A percentile compares a stretch with the other conserved stretches of the same genome.
Evolutionary conservation across 495 filamentous ascomycete species (phyloP).

Genomic region (Lentithecium fluviatile): DNA sequence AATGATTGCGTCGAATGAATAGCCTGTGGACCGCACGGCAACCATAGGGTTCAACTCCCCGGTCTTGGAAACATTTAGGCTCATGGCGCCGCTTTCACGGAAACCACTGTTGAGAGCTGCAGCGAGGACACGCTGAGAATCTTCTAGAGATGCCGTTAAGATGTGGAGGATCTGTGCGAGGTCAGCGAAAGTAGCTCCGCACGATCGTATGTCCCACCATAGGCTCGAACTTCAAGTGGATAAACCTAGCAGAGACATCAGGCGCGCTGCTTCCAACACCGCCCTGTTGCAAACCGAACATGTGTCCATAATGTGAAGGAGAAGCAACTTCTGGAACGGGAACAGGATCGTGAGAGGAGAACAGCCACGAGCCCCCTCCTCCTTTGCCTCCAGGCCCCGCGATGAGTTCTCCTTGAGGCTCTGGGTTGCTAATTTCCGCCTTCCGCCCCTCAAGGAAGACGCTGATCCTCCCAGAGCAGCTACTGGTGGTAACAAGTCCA

Average conservation of each 20-base stretch:
- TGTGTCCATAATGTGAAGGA: constrained; percentile 4
- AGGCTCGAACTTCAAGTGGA: constrained; percentile 91
- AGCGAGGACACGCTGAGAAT: constrained; percentile 69
- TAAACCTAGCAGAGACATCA: constrained; percentile 45
- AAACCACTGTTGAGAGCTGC: constrained; percentile 80
- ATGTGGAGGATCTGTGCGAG: constrained; percentile 77
- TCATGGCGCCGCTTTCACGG: constrained; percentile 78
- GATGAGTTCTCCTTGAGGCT: not conserved
- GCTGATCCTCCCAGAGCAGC: constrained; percentile 79
- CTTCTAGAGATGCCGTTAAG: constrained; percentile 65
- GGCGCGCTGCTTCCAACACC: constrained; percentile 1
- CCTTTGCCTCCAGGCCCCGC: constrained; percentile 69
- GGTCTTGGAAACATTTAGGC: constrained; percentile 47
- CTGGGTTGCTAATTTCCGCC: constrained; percentile 28
- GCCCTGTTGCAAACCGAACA: constrained; percentile 12
- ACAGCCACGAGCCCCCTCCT: constrained; percentile 71
- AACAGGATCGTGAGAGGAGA: constrained; percentile 78
- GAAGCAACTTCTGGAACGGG: constrained; percentile 31
- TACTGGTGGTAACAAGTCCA: constrained; percentile 84
- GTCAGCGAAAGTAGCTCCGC: constrained; percentile 9
- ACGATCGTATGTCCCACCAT: constrained; percentile 62
- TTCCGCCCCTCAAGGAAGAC: constrained; percentile 81
- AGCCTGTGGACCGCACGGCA: constrained; percentile 74
- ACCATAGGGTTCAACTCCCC: constrained; percentile 59
- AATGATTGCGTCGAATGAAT: constrained; percentile 75